Evolutionary conservation across 768 basidiomycete genomes (phyloP), one percentile per base, ranked within the genome.

Genomic region (Boletellus ananas): DNA sequence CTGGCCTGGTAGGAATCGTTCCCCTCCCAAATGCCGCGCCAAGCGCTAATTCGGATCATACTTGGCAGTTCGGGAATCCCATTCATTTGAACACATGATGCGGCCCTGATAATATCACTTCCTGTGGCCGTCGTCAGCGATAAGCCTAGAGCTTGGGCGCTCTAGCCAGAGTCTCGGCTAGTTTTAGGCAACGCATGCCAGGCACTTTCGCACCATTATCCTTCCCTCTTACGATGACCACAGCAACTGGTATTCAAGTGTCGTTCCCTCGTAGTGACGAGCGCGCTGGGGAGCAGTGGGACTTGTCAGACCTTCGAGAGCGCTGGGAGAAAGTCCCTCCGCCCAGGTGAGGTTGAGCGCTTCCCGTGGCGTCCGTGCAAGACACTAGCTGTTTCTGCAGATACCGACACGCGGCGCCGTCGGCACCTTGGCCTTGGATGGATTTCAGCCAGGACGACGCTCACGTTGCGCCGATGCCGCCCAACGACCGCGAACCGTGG

Each of bases 391-490:
- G 70, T 58, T 12, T 34, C 10, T 20, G 10, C 34, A 68, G 66
- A 43, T 66, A 72, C 46, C 63, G 72, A 3, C 72, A 74, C 51
- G 72, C 64, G 17, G 65, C 67, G 1, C 72, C 72, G 7, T 70
- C 67, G 4, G 71, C 69, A 16, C 72, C 72, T 25, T 74, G 72
- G 73, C 72, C 73, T n/a, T 74, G 69, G 63, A 66, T 74, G 54
- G 67, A 74, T 52, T 63, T 73, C 29, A 55, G 62, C 51, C 47
- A 46, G 31, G 68, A 64, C 49, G 45, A 37, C 0, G 48, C 57
- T 4, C 17, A 53, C 11, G 58, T 67, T 8, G 21, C 17, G 3
- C 46, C 46, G 1, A 46, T 55, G 8, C 27, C 54, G 4, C 56
- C 51, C 10, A 14, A 1, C 3, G 14, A n/a, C 9, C 6, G 20